phyloP scores from a whole-genome alignment of 208 protist species.

The Trypanosoma platydactyli region DNA sequence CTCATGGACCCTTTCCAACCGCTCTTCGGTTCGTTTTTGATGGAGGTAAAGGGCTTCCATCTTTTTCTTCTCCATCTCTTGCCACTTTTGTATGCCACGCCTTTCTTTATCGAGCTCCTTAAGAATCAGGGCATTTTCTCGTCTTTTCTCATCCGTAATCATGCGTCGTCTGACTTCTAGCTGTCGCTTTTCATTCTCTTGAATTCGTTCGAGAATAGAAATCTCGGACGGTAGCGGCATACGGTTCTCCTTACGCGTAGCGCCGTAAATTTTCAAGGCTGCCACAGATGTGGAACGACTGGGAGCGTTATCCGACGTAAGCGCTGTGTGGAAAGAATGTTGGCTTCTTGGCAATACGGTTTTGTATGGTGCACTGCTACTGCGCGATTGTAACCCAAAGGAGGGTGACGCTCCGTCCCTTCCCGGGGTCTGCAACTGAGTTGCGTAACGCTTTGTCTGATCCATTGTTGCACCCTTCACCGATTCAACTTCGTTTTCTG shows the following conservation, averaged over 20 bases:
- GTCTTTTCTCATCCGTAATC: conserved; percentile 34
- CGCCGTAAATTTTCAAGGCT: conserved; percentile 42
- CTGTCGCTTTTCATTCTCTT: conserved; percentile 50
- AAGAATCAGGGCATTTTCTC: conserved; percentile 38
- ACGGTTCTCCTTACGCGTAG: conserved; percentile 42
- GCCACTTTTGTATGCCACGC: conserved; percentile 19
- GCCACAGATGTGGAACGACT: conserved; percentile 33
- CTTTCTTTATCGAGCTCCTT: conserved; percentile 35
- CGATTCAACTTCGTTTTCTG: conserved; percentile 2
- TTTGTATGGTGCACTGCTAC: conserved; percentile 30
- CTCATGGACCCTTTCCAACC: conserved; percentile 32
- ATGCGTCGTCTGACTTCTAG: conserved; percentile 43
- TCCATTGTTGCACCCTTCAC: background rate
- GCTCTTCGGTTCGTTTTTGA: conserved; percentile 26
- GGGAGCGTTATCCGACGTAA: conserved; percentile 18
- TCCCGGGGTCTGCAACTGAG: background rate
- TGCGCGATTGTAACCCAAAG: conserved; percentile 8
- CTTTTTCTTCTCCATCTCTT: conserved; percentile 32
- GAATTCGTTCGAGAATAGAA: conserved; percentile 51
- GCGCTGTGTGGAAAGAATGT: conserved; percentile 11
- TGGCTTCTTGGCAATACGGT: conserved; percentile 2
- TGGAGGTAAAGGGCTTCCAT: background rate
- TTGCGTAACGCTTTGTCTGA: background rate
- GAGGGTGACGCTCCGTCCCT: background rate
- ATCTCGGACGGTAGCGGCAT: conserved; percentile 36